Percentiles rank a stretch among this genome's conserved stretches.
Evolutionary conservation across 2,329 filamentous ascomycete species (phyloP).

Genomic region (Penicillium sp.): DNA sequence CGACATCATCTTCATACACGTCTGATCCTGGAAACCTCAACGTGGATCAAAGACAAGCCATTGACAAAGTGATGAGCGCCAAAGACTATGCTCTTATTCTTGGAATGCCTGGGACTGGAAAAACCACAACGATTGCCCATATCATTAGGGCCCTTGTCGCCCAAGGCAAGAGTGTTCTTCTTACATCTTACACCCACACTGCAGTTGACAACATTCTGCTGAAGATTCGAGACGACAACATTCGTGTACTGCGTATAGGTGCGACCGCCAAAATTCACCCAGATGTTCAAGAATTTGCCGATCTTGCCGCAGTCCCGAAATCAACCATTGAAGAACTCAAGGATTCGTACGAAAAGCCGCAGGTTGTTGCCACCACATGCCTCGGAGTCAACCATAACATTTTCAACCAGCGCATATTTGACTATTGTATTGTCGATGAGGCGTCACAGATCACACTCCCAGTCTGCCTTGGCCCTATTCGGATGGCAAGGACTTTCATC

Average conservation of each 20-base stretch:
- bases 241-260: constrained; percentile 80
- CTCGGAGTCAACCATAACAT: constrained; percentile 85
- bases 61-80: constrained; percentile 93
- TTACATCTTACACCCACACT: constrained; percentile 95
- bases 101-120: constrained; percentile 97
- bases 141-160: constrained; percentile 88
- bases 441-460: constrained; percentile 96
- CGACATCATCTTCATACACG: constrained; percentile 61
- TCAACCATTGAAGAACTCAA: constrained; percentile 79
- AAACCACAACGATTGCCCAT: constrained; percentile 96
- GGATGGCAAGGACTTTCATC: constrained; percentile 89
- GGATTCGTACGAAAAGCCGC: constrained; percentile 77
- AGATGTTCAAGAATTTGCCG: constrained; percentile 81
- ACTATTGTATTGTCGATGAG: constrained; percentile 98
- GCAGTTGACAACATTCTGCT: constrained; percentile 97
- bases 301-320: constrained; percentile 71
- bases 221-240: constrained; percentile 77
- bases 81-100: constrained; percentile 95
- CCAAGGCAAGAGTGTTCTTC: constrained; percentile 85
- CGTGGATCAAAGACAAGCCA: constrained; percentile 78
- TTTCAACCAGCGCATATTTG: constrained; percentile 85
- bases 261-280: constrained; percentile 81
- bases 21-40: constrained; percentile 65
- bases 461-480: constrained; percentile 88
- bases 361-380: constrained; percentile 92